phyloP scores from a whole-genome alignment of 192 early-diverging fungal species.

The Podila clonocystis region DNA sequence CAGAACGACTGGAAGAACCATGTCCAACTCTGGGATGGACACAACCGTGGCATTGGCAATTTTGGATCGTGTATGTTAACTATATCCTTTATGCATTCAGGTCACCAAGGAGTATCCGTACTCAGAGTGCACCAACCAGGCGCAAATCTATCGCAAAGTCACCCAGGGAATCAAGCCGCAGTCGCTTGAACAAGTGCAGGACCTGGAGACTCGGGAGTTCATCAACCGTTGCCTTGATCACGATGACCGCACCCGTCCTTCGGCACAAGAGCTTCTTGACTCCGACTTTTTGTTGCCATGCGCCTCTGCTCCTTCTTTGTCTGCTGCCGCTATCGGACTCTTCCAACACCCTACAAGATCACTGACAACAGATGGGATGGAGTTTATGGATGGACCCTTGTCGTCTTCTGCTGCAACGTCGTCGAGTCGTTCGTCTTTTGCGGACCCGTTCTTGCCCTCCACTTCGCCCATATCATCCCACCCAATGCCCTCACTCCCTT shows the following conservation, averaged over 20 bases:
- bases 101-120: conserved; percentile 91
- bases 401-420: conserved; percentile 11
- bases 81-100: conserved; percentile 13
- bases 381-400: conserved; percentile 6
- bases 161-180: conserved; percentile 77
- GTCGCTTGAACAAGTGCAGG: conserved; percentile 69
- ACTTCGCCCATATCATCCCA: conserved; percentile 7
- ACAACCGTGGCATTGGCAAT: not conserved
- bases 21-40: too few relatives aligned
- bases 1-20: too few relatives aligned
- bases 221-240: conserved; percentile 74
- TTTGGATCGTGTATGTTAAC: not conserved
- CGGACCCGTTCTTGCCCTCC: conserved; percentile 3
- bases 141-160: conserved; percentile 87
- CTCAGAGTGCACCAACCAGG: conserved; percentile 84
- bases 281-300: conserved; percentile 62
- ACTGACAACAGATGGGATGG: conserved; percentile 7
- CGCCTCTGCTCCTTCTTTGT: not conserved
- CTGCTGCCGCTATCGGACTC: conserved; percentile 4
- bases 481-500: conserved; percentile 9
- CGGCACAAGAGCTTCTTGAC: conserved; percentile 64
- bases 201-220: conserved; percentile 70
- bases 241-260: conserved; percentile 64
- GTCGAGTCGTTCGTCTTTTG: conserved; percentile 14
- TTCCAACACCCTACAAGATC: conserved; percentile 10